Percentiles rank a stretch among this genome's conserved stretches.
Evolutionary conservation across 805 yeast species (phyloP).

Genomic region (Hemisphaericaspora nanyangensis): DNA sequence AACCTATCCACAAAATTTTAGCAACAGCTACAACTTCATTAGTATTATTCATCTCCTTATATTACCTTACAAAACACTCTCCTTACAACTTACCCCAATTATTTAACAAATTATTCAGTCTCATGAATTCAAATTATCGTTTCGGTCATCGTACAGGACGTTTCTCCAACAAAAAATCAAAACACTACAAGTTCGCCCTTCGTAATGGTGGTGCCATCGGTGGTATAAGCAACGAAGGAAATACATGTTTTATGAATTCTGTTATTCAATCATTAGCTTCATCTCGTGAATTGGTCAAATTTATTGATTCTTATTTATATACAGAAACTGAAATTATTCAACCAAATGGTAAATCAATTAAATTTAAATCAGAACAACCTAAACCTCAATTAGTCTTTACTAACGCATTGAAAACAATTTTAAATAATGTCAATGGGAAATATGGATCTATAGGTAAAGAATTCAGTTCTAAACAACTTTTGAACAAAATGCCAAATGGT

Average conservation of each 20-base stretch:
- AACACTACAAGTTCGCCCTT: conserved; percentile 39
- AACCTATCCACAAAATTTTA: neutral
- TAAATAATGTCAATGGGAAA: conserved; percentile 57
- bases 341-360: conserved; percentile 10
- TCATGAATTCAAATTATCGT: conserved; percentile 15
- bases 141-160: conserved; percentile 3
- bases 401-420: conserved; percentile 45
- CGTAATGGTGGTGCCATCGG: conserved; percentile 73
- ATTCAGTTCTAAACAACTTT: conserved; percentile 56
- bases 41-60: conserved; percentile 7
- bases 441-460: conserved; percentile 51
- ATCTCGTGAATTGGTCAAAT: conserved; percentile 54
- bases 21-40: conserved; percentile 12
- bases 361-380: conserved; percentile 17
- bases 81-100: conserved; percentile 9
- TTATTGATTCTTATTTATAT: conserved; percentile 43
- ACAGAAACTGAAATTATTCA: conserved; percentile 23
- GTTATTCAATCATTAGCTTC: conserved; percentile 83
- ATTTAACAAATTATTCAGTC: conserved; percentile 4
- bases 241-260: conserved; percentile 92
- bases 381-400: conserved; percentile 44
- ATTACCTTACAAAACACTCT: conserved; percentile 1
- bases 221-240: conserved; percentile 86
- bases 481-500: conserved; percentile 70
- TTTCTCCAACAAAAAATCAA: conserved; percentile 13